These are phyloP conservation scores for Xylariomycetidae sp. DNA, from an alignment of 2,329 filamentous ascomycete genomes.

Conservation along the genomic window DNA sequence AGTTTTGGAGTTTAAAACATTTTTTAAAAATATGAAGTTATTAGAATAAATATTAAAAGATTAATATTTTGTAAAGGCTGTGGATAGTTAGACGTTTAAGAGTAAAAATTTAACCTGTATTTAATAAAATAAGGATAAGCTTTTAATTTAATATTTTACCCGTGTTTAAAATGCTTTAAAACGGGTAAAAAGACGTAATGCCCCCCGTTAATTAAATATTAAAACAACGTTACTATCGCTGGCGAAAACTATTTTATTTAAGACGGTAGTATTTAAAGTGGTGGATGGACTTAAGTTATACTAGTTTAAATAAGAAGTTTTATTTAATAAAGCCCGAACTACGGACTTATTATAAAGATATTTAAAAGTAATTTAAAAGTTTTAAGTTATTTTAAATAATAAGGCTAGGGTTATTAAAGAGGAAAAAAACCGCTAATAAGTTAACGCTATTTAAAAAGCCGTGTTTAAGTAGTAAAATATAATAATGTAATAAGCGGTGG, in stretches of 20 bases:
- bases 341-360: background rate
- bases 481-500: background rate
- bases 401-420: background rate
- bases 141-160: background rate
- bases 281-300: no score
- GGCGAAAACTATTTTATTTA: no score
- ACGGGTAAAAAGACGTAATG: no score
- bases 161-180: no score
- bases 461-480: background rate
- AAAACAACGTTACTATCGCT: no score
- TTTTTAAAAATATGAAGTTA: background rate
- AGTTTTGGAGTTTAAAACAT: background rate
- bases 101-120: background rate
- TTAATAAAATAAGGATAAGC: background rate
- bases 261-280: no score
- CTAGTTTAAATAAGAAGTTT: no score
- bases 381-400: background rate
- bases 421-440: background rate
- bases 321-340: no score
- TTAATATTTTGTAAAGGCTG: no score
- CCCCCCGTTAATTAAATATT: no score
- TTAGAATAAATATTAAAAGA: no score
- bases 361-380: background rate
- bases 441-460: background rate
- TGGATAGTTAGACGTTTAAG: no score